Conservation (phyloP, 2,329 filamentous ascomycete species). For the Capronia coronata region DNA sequence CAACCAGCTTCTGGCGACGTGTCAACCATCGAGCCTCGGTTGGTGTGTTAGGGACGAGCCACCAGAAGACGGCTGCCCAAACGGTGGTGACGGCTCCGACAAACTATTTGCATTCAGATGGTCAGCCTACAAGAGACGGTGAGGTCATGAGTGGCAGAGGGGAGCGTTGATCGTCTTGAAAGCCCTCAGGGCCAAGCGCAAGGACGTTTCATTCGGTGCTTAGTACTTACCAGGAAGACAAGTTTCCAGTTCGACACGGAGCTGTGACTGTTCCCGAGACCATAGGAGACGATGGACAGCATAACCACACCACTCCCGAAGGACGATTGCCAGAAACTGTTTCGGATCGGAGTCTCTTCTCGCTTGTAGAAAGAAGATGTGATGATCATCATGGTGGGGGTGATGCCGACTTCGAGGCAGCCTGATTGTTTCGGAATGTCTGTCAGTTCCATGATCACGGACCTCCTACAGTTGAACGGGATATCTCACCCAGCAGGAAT, state of each 20-base stretch:
- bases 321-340: constrained; percentile 33
- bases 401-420: constrained; percentile 30
- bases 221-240: constrained; percentile 33
- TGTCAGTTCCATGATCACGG: too few relatives aligned
- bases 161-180: too few relatives aligned
- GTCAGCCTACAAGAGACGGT: too few relatives aligned
- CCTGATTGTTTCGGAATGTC: not conserved
- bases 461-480: too few relatives aligned
- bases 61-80: constrained; percentile 32
- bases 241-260: constrained; percentile 32
- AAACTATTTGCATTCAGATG: too few relatives aligned
- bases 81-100: constrained; percentile 42
- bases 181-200: too few relatives aligned
- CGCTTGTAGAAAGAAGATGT: constrained; percentile 36
- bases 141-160: too few relatives aligned
- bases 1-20: constrained; percentile 35
- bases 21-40: constrained; percentile 35
- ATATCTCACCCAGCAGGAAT: constrained; percentile 43
- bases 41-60: constrained; percentile 36
- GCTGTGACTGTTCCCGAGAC: constrained; percentile 32
- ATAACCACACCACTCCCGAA: constrained; percentile 35
- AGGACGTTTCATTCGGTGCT: too few relatives aligned
- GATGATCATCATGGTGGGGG: constrained; percentile 31
- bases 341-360: constrained; percentile 33
- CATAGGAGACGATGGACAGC: constrained; percentile 33